Percentiles rank a stretch among this genome's conserved stretches.
These are phyloP conservation scores for Picochlorum sp. DNA, from an alignment of 139 green algal species.

Conservation along the genomic window DNA sequence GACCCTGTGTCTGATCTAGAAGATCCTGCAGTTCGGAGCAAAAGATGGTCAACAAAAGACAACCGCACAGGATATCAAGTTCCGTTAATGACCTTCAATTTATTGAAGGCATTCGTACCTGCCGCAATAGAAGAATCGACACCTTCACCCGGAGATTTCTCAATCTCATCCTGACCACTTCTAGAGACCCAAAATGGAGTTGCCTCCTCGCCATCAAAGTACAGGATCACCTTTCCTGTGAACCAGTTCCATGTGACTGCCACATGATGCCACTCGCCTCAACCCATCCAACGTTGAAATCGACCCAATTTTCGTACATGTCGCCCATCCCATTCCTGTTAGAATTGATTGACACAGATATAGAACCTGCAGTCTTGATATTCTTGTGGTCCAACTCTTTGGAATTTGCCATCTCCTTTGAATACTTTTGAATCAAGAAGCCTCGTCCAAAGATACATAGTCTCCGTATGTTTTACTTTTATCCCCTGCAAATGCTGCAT, in stretches of 20 bases:
- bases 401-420: conserved; percentile 20
- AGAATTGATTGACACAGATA: conserved; percentile 76
- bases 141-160: conserved; percentile 37
- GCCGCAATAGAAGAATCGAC: conserved; percentile 49
- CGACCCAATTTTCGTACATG: conserved; percentile 54
- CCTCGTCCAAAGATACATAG: conserved; percentile 60
- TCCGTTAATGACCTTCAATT: too few species aligned
- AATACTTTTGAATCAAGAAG: conserved; percentile 67
- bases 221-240: conserved; percentile 47
- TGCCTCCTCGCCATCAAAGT: conserved; percentile 57
- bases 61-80: too few species aligned
- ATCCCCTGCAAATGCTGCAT: conserved; percentile 27
- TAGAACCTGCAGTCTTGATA: conserved; percentile 41
- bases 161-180: conserved; percentile 16
- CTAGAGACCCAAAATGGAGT: conserved; percentile 53
- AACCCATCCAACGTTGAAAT: conserved; percentile 58
- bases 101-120: not conserved
- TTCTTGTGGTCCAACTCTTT: conserved; percentile 10
- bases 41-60: not conserved
- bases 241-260: conserved; percentile 61
- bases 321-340: conserved; percentile 48
- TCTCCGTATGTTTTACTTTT: conserved; percentile 5
- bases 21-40: not conserved
- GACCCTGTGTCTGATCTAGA: conserved; percentile 20
- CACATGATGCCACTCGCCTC: conserved; percentile 78